These are phyloP conservation scores for Leccinum truebloodii DNA, from an alignment of 768 basidiomycete species.

Conservation along the genomic window DNA sequence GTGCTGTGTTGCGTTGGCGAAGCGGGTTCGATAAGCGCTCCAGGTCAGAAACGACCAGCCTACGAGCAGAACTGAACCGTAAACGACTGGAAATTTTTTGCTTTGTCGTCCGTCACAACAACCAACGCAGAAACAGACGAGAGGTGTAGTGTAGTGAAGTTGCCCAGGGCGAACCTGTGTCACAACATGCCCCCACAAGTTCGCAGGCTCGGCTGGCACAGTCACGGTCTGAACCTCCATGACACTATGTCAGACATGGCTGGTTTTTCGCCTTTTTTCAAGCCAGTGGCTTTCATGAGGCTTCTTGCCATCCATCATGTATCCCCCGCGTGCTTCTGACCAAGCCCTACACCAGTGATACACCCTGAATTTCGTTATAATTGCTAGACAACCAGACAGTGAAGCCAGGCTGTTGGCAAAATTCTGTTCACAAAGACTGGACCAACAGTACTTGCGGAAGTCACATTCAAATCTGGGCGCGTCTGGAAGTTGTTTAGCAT, in stretches of 20 bases:
- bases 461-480: not conserved
- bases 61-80: constrained; percentile 31
- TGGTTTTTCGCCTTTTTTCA: no score
- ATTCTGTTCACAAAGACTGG: no score
- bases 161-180: constrained; percentile 9
- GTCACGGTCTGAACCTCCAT: constrained; percentile 41
- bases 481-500: no score
- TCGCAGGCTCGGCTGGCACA: constrained; percentile 32
- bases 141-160: constrained; percentile 10
- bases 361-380: no score
- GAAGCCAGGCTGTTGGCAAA: no score
- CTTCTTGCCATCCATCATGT: not conserved
- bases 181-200: constrained; percentile 21
- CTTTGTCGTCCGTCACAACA: constrained; percentile 37
- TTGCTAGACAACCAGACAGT: no score
- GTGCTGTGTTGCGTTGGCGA: constrained; percentile 34
- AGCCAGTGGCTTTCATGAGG: no score
- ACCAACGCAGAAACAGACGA: constrained; percentile 35
- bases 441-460: no score
- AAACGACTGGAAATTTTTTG: constrained; percentile 28
- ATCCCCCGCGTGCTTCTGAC: not conserved
- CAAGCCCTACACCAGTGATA: no score
- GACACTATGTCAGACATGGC: no score
- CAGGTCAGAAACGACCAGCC: constrained; percentile 33
- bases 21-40: constrained; percentile 37